Conservation (phyloP, 495 filamentous ascomycete species). For the Trichoderma asperelloides region DNA sequence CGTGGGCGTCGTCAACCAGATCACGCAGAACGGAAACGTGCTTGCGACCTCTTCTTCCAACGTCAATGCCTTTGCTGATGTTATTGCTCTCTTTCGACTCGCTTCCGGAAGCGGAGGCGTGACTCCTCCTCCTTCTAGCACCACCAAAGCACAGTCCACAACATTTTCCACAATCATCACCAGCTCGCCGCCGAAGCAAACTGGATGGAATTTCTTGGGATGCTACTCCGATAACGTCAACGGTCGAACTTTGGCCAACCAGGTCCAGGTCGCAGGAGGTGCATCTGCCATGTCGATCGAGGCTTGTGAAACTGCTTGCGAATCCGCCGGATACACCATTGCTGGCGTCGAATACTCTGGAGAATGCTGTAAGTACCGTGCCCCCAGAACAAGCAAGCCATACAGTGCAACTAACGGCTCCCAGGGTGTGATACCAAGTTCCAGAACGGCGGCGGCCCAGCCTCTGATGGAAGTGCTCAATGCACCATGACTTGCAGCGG, state of each 20-base stretch:
- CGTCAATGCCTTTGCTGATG: neutral
- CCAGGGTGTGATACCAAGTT: constrained; percentile 12
- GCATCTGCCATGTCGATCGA: constrained; percentile 9
- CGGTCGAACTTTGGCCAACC: constrained; percentile 16
- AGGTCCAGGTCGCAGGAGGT: constrained; percentile 14
- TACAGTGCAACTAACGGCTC: neutral
- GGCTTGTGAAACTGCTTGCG: constrained; percentile 6
- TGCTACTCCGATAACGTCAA: constrained; percentile 13
- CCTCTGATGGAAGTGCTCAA: constrained; percentile 12
- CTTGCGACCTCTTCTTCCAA: neutral
- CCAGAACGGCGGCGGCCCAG: constrained; percentile 12
- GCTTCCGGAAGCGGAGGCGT: neutral
- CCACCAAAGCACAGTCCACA: neutral
- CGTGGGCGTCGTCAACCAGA: neutral
- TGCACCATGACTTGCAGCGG: constrained; percentile 20
- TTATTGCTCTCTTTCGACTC: neutral
- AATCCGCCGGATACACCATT: constrained; percentile 9
- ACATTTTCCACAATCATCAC: constrained; percentile 7
- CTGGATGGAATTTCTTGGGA: constrained; percentile 8
- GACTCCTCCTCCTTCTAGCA: constrained; percentile 7
- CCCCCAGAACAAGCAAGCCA: neutral
- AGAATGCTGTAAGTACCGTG: constrained; percentile 11
- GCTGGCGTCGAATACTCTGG: constrained; percentile 8
- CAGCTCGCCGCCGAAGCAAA: constrained; percentile 9
- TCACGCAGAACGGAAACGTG: neutral